phyloP scores from a whole-genome alignment of 2,329 filamentous ascomycete genomes.

The Cladorrhinum sp. region DNA sequence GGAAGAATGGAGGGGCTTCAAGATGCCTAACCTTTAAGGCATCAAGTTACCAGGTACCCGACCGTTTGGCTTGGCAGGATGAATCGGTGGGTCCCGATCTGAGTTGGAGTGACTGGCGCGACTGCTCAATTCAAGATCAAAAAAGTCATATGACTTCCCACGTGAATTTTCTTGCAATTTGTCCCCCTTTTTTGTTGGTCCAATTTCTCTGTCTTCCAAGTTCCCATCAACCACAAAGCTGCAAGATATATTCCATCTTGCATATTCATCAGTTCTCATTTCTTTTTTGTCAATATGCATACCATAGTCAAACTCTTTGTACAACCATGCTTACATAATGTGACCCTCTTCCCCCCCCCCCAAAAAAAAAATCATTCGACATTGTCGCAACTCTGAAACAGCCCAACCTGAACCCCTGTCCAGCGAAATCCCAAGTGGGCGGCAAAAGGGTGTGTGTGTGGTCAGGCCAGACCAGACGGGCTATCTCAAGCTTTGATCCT shows the following conservation, averaged over 20 bases:
- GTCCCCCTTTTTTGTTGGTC: too few species aligned
- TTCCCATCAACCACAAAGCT: too few species aligned
- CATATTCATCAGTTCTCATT: background rate
- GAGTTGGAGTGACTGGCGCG: too few species aligned
- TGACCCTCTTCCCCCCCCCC: background rate
- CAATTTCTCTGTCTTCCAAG: too few species aligned
- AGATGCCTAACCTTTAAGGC: constrained; percentile 16
- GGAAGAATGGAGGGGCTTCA: background rate
- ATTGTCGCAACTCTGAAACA: constrained; percentile 50
- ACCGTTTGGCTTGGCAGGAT: background rate
- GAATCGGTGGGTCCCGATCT: background rate
- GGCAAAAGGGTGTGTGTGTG: too few species aligned
- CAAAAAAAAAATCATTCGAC: constrained; percentile 31
- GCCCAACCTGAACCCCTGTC: background rate
- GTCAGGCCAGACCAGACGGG: background rate
- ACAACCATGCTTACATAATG: constrained; percentile 25
- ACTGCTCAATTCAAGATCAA: too few species aligned
- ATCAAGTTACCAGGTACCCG: background rate
- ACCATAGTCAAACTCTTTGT: too few species aligned
- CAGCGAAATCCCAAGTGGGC: background rate
- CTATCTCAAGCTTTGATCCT: constrained; percentile 1
- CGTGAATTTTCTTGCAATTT: background rate
- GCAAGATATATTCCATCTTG: background rate
- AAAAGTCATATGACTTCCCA: too few species aligned
- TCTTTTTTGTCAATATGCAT: too few species aligned